Percentiles rank a stretch among this genome's conserved stretches.
phyloP scores from a whole-genome alignment of 495 filamentous ascomycete genomes.

The Penicillium pancosmium region DNA sequence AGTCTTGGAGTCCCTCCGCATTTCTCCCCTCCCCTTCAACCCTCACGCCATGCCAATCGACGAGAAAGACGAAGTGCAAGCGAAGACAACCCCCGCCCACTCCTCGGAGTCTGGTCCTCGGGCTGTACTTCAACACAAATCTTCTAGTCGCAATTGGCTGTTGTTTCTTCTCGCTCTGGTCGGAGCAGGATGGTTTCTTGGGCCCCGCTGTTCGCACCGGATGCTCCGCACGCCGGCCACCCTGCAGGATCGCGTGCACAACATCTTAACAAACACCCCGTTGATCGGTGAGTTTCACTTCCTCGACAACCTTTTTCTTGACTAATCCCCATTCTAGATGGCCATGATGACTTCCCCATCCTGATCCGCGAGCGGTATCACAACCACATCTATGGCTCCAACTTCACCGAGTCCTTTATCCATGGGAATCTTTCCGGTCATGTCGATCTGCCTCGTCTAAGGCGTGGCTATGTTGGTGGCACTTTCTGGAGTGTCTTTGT shows the following conservation, averaged over 20 bases:
- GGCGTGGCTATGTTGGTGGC: conserved; percentile 54
- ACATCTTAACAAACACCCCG: conserved; percentile 43
- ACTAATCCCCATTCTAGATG: conserved; percentile 80
- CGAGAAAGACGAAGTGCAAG: not conserved
- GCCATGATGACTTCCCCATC: conserved; percentile 88
- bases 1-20: not conserved
- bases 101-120: not conserved
- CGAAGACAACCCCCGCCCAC: not conserved
- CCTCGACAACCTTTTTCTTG: conserved; percentile 11
- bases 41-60: not conserved
- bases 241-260: conserved; percentile 66
- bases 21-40: not conserved
- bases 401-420: conserved; percentile 71
- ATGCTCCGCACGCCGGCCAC: conserved; percentile 29
- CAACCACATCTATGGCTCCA: conserved; percentile 75
- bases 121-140: not conserved
- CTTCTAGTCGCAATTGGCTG: conserved; percentile 11
- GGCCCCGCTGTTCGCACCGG: conserved; percentile 16
- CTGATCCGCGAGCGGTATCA: conserved; percentile 65
- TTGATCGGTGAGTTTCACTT: not conserved
- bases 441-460: conserved; percentile 75
- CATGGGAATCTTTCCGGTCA: conserved; percentile 68
- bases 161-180: conserved; percentile 16
- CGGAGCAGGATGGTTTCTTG: conserved; percentile 20
- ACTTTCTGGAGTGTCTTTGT: conserved; percentile 93